Evolutionary conservation across 805 yeast genomes (phyloP).

Genomic region (Zygoascus flipseniorum): DNA sequence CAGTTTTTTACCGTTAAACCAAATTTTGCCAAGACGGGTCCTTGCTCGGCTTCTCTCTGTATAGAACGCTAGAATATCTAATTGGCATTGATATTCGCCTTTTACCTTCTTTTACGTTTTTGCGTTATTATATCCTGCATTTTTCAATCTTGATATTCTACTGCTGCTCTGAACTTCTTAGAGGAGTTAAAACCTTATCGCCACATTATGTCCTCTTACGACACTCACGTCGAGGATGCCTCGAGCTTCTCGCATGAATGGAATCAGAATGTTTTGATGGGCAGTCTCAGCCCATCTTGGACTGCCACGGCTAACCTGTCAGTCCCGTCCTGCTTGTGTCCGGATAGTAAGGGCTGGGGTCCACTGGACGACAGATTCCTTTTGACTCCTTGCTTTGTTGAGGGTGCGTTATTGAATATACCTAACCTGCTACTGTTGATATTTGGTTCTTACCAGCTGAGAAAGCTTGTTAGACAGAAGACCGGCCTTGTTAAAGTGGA

Average conservation of each 20-base stretch:
- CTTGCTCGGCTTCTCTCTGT: too few relatives aligned
- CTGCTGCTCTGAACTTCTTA: too few relatives aligned
- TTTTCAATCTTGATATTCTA: too few relatives aligned
- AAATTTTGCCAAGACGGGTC: too few relatives aligned
- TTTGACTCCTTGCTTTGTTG: slow-evolving; percentile 33
- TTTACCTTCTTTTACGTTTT: too few relatives aligned
- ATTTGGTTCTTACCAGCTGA: slow-evolving; percentile 24
- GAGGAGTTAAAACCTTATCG: background rate
- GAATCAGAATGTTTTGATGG: background rate
- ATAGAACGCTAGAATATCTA: too few relatives aligned
- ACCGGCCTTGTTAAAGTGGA: slow-evolving; percentile 17
- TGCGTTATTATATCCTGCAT: too few relatives aligned
- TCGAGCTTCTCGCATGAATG: background rate
- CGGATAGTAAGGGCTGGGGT: slow-evolving; percentile 28
- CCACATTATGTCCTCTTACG: background rate
- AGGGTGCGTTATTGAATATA: slow-evolving; percentile 27
- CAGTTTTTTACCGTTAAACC: too few relatives aligned
- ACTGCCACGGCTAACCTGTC: background rate
- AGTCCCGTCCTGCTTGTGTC: slow-evolving; percentile 7
- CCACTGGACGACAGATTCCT: slow-evolving; percentile 23
- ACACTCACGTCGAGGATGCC: background rate
- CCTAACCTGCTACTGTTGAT: slow-evolving; percentile 25
- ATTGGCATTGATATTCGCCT: too few relatives aligned
- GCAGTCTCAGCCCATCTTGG: background rate
- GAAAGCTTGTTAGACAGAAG: slow-evolving; percentile 15